Base-by-base conservation (phyloP, 1,284 basidiomycete genomes). In the Pholiota adiposa region DNA sequence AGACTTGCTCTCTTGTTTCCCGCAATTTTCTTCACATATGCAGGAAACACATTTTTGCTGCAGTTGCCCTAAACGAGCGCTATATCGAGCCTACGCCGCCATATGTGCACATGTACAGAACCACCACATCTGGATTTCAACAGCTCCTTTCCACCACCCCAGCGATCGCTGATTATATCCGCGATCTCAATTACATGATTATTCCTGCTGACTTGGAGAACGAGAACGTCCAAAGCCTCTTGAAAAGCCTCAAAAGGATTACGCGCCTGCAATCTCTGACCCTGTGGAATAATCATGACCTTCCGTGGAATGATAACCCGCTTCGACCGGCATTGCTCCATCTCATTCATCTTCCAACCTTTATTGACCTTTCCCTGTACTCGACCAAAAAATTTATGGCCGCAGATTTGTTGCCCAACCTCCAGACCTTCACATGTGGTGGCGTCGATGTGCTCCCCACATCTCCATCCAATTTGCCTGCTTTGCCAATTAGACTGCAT, bases 1-100 rank as follows among this genome's bases (percentile, higher is more conserved):
- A 61, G 19, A 19, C 56, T n/a, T 61, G 59, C 44, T 52, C 62
- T 31, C 44, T 56, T 1, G 54, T 53, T 4, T 63, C 56, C 27
- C 33, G 40, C 6, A 51, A 54, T 3, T 57, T 59, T 12, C 57
- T 59, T 11, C 54, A 50, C 18, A 14, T 57, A 14, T 55, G 51
- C 46, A 51, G 60, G 41, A 62, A 58, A 27, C 61, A 54, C 18
- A 54, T 65, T 9, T 65, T 61, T 36, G 38, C 48, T n/a, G 52
- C 54, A 11, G 21, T 64, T 19, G 9, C 6, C 11, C 16, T 63
- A n/a, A 41, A 57, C 38, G 18, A 41, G 11, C 3, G 25, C 18
- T 9, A 33, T 12, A 2, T 7, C 34, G 16, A 11, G 9, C 12
- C 46, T 14, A 8, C 31, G 19, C 6, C 16, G 6, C 25, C 43